Evolutionary conservation across 441 rosid species (phyloP), one percentile per base, ranked within the genome.

Genomic region (Pelargonium myrrhifolium): DNA sequence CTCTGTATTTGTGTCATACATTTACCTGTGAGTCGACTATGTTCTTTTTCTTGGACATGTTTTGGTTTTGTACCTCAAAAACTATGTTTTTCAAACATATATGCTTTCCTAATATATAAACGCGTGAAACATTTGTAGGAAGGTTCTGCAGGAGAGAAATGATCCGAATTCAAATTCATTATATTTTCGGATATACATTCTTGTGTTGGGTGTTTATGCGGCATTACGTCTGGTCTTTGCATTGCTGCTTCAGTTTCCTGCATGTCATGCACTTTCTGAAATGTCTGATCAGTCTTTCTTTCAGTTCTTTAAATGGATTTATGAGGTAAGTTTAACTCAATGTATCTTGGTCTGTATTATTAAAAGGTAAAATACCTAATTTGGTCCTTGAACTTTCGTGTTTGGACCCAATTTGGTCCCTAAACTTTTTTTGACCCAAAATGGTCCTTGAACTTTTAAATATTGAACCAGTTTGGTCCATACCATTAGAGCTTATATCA

Each of bases 301-400:
- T 81, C 99, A 93, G 80, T 88, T 96, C 80, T 96, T 96, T 68
- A 96, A 96, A 83, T 96, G 99, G 99, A 90, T 96, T 70, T 96
- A 96, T 82, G 84, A 96, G 98, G 99, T 90, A 80, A 64, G 65
- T 69, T 39, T 42, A 65, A 55, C 70, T 73, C 61, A 60, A 40
- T 65, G 22, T 79, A 24, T 61, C 64, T 68, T 64, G 21, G 28
- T 66, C 39, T 35, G 39, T 9, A 35, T 35, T 24, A 65, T 40
- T 42, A 11, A 20, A 67, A 22, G 26, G 2, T 22, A 22, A 22
- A 22, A 22, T 1, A 22, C 2, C 26, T 22, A 22, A 22, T 22
- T 22, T 22, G 26, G 26, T 22, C 26, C 26, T 2, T 22, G 2
- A 22, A 22, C 26, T 22, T 22, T 22, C 26, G 20, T 59, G n/a